These are phyloP conservation scores for Sistotremastrum suecicum DNA, from an alignment of 768 basidiomycete species.

Conservation along the genomic window DNA sequence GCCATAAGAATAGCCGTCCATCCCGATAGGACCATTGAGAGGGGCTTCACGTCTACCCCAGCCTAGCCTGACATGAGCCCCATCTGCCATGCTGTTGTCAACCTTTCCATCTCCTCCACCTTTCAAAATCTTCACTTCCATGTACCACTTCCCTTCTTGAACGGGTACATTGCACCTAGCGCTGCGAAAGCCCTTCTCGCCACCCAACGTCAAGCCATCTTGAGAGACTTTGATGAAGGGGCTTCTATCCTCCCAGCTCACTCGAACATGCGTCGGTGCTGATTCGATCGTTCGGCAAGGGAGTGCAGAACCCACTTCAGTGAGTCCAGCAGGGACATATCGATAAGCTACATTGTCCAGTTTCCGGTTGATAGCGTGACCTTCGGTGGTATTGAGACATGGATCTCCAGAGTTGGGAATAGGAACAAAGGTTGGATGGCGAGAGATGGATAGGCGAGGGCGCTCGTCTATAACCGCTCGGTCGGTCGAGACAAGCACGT, in stretches of 20 bases:
- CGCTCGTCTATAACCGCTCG: slow-evolving; percentile 14
- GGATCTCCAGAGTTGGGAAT: slow-evolving; percentile 31
- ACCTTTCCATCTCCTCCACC: slow-evolving; percentile 49
- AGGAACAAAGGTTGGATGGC: slow-evolving; percentile 56
- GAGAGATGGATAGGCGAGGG: slow-evolving; percentile 58
- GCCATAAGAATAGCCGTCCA: slow-evolving; percentile 90
- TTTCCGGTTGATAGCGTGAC: slow-evolving; percentile 50
- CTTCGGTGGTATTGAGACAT: slow-evolving; percentile 52
- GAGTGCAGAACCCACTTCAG: slow-evolving; percentile 36
- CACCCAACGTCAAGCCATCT: slow-evolving; percentile 61
- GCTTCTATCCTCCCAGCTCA: slow-evolving; percentile 88
- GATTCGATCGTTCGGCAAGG: slow-evolving; percentile 76
- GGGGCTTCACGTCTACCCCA: slow-evolving; percentile 88
- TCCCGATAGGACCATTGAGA: slow-evolving; percentile 84
- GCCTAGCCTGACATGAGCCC: slow-evolving; percentile 78
- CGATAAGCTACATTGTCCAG: slow-evolving; percentile 45
- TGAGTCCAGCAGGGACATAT: slow-evolving; percentile 68
- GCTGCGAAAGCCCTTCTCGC: slow-evolving; percentile 83
- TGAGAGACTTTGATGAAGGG: slow-evolving; percentile 64
- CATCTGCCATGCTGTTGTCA: slow-evolving; percentile 40
- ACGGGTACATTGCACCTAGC: slow-evolving; percentile 84
- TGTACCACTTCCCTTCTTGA: slow-evolving; percentile 84
- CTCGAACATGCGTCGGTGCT: slow-evolving; percentile 49
- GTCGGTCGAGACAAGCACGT: too few species aligned
- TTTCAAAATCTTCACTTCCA: slow-evolving; percentile 72